Percentiles rank a stretch among this genome's conserved stretches.
Evolutionary conservation across 768 basidiomycete genomes (phyloP).

Genomic region (Russula olivacea): DNA sequence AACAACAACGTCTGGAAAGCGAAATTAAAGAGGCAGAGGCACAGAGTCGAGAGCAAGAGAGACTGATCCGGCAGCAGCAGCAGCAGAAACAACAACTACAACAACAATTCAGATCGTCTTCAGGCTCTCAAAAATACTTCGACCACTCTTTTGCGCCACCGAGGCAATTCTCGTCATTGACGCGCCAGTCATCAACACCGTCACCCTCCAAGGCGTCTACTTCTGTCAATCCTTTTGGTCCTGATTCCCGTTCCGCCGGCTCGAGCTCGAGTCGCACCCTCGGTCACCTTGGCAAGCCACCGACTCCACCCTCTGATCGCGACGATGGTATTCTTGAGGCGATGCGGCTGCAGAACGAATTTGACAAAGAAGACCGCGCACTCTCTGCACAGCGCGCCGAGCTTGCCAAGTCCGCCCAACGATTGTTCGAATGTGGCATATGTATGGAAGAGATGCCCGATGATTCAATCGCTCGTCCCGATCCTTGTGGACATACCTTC

Average conservation of each 20-base stretch:
- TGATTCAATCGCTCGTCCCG: constrained; percentile 41
- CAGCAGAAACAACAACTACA: background rate
- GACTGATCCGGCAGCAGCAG: background rate
- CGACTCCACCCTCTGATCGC: constrained; percentile 15
- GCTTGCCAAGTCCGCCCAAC: constrained; percentile 31
- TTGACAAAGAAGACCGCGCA: constrained; percentile 38
- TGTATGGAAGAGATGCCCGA: constrained; percentile 48
- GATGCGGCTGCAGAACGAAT: constrained; percentile 34
- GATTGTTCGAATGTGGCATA: constrained; percentile 46
- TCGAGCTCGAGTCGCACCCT: background rate
- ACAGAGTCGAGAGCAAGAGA: constrained; percentile 12
- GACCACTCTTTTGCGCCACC: background rate
- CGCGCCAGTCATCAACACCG: background rate
- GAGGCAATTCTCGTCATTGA: background rate
- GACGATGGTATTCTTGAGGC: constrained; percentile 29
- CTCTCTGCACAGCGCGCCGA: constrained; percentile 34
- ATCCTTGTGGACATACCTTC: constrained; percentile 45
- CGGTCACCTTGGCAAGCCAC: background rate
- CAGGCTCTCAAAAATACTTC: background rate
- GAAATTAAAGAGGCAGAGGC: constrained; percentile 18
- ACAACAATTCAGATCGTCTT: background rate
- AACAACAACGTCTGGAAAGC: constrained; percentile 24
- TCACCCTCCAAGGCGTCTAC: background rate
- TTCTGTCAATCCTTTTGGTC: background rate
- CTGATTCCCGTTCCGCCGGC: background rate